Evolutionary conservation across 768 basidiomycete species (phyloP).

Genomic region (Boletus pseudo-olivaceus): DNA sequence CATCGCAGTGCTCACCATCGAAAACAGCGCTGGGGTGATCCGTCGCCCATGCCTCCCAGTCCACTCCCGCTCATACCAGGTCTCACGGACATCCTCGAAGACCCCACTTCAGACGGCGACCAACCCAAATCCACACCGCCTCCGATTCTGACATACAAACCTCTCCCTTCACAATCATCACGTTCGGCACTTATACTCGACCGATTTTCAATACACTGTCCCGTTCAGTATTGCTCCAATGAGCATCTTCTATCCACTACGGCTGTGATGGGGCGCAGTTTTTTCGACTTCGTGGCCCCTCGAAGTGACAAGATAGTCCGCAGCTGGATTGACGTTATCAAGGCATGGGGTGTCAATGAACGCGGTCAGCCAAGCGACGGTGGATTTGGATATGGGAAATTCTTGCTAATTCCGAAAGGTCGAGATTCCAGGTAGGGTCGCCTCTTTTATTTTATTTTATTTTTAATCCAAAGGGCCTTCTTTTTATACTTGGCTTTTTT

Average conservation of each 20-base stretch:
- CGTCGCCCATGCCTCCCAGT: conserved; percentile 57
- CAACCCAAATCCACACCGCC: conserved; percentile 1
- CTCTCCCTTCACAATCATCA: conserved; percentile 65
- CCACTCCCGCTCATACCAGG: conserved; percentile 34
- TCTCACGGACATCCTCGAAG: conserved; percentile 14
- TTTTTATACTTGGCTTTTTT: background rate
- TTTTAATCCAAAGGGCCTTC: background rate
- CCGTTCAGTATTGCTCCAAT: conserved; percentile 71
- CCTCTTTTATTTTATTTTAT: background rate
- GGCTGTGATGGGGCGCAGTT: conserved; percentile 58
- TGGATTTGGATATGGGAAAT: conserved; percentile 80
- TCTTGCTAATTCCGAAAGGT: conserved; percentile 52
- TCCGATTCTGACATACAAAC: conserved; percentile 49
- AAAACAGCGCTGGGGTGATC: conserved; percentile 64
- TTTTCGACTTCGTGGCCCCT: conserved; percentile 71
- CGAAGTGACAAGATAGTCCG: conserved; percentile 65
- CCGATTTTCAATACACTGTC: conserved; percentile 65
- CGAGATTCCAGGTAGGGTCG: conserved; percentile 52
- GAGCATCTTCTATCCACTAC: conserved; percentile 60
- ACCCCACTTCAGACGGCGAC: conserved; percentile 2
- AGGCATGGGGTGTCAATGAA: conserved; percentile 83
- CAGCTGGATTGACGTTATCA: conserved; percentile 73
- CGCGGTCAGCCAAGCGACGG: conserved; percentile 80
- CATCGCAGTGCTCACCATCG: conserved; percentile 3
- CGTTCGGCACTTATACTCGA: conserved; percentile 81